Evolutionary conservation across 2,329 filamentous ascomycete genomes (phyloP).

Genomic region (Aspergillus hiratsukae): DNA sequence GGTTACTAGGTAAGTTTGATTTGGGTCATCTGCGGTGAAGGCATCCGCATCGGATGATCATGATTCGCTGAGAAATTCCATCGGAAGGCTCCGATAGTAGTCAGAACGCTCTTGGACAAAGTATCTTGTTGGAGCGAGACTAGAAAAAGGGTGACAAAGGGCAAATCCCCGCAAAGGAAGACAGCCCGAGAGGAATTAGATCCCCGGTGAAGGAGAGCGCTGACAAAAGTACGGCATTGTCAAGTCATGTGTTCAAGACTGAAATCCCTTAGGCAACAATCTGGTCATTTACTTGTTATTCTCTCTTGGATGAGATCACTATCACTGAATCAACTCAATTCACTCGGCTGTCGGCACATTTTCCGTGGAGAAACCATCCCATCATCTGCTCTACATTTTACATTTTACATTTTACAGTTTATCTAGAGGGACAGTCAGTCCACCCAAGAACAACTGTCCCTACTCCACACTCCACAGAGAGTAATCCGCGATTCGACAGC

Average conservation of each 20-base stretch:
- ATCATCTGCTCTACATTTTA: neutral
- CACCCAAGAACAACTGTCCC: neutral
- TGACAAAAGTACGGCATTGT: neutral
- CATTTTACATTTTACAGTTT: neutral
- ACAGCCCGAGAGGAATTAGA: neutral
- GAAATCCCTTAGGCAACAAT: neutral
- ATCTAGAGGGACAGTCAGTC: neutral
- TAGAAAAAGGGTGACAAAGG: neutral
- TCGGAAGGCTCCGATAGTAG: neutral
- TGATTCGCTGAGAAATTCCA: neutral
- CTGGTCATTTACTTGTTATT: neutral
- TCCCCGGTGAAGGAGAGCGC: too few relatives aligned
- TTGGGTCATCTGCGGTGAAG: neutral
- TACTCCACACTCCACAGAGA: slow-evolving; percentile 6
- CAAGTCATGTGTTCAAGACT: neutral
- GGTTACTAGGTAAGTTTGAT: neutral
- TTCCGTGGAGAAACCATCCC: slow-evolving; percentile 3
- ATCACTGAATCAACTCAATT: neutral
- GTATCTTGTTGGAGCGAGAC: neutral
- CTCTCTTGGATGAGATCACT: neutral
- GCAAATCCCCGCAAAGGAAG: neutral
- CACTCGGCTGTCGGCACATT: slow-evolving; percentile 9
- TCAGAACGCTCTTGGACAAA: neutral
- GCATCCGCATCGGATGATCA: neutral
- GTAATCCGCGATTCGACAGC: slow-evolving; percentile 9